phyloP scores from a whole-genome alignment of 2,329 filamentous ascomycete genomes.

The Cladophialophora bantiana region DNA sequence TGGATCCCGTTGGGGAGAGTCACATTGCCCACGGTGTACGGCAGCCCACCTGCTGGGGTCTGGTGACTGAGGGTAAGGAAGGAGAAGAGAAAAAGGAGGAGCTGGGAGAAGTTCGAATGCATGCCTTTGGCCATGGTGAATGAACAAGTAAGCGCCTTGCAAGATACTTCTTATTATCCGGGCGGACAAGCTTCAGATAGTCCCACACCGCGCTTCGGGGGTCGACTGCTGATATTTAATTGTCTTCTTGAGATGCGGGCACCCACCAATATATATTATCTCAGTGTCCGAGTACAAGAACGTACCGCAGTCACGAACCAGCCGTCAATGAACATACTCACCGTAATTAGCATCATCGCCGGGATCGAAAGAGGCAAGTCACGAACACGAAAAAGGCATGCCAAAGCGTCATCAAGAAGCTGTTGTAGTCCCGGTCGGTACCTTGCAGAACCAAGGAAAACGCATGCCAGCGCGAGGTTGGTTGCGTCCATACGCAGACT shows the following conservation, averaged over 20 bases:
- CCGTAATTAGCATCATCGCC: background rate
- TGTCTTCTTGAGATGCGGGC: background rate
- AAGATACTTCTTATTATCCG: background rate
- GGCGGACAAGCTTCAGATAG: background rate
- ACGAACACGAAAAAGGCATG: background rate
- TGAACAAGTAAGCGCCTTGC: background rate
- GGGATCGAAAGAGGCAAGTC: background rate
- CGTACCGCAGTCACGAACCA: background rate
- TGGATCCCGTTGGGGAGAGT: constrained; percentile 15
- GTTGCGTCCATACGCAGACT: background rate
- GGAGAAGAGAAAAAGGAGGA: background rate
- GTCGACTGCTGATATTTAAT: background rate
- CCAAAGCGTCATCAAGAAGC: background rate
- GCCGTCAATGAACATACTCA: background rate
- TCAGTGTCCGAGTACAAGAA: background rate
- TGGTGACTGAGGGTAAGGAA: constrained; percentile 6
- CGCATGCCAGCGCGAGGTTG: background rate
- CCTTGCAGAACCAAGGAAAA: background rate
- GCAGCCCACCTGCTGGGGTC: background rate
- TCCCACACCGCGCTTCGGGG: background rate
- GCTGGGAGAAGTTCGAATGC: background rate
- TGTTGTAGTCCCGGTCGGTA: background rate
- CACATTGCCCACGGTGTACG: constrained; percentile 15
- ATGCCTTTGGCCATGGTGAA: constrained; percentile 2
- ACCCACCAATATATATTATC: background rate